Percentiles rank a stretch among this genome's conserved stretches.
Evolutionary conservation across 768 basidiomycete genomes (phyloP).

Genomic region (Hygrophoropsis aurantiaca): DNA sequence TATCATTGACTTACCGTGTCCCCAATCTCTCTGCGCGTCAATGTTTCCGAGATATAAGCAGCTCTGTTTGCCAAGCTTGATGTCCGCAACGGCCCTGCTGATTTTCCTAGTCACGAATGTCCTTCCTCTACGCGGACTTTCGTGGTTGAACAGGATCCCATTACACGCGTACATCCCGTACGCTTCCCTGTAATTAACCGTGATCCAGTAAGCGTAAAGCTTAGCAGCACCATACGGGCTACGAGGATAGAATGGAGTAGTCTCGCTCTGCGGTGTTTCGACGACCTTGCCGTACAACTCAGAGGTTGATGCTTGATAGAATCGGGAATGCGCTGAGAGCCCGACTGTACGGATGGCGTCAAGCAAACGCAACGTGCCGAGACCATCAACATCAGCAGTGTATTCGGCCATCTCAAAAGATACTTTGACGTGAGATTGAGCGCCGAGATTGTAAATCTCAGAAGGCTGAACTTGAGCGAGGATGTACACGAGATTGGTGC

Average conservation of each 20-base stretch:
- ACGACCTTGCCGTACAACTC: constrained; percentile 97
- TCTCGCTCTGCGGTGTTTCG: constrained; percentile 93
- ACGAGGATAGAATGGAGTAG: constrained; percentile 97
- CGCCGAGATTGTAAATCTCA: constrained; percentile 97
- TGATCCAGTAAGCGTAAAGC: constrained; percentile 89
- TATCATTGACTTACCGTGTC: constrained; percentile 68
- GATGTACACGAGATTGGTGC: constrained; percentile 96
- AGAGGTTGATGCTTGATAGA: constrained; percentile 97
- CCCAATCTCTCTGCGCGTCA: constrained; percentile 96
- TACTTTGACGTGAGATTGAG: constrained; percentile 98
- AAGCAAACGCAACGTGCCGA: constrained; percentile 92
- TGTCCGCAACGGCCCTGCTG: constrained; percentile 89
- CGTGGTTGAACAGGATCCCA: constrained; percentile 97
- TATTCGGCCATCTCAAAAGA: constrained; percentile 99
- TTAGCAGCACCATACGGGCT: constrained; percentile 96
- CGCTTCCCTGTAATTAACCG: constrained; percentile 90
- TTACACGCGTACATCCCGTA: constrained; percentile 97
- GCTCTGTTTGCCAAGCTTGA: constrained; percentile 81
- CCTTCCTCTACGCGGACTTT: constrained; percentile 90
- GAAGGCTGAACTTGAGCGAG: constrained; percentile 93
- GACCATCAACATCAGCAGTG: constrained; percentile 94
- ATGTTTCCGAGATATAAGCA: constrained; percentile 94
- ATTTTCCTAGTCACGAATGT: constrained; percentile 98
- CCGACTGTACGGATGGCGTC: constrained; percentile 97
- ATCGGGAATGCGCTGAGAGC: constrained; percentile 87